These are phyloP conservation scores for Cercospora beticola DNA, from an alignment of 2,329 filamentous ascomycete genomes.

Conservation along the genomic window DNA sequence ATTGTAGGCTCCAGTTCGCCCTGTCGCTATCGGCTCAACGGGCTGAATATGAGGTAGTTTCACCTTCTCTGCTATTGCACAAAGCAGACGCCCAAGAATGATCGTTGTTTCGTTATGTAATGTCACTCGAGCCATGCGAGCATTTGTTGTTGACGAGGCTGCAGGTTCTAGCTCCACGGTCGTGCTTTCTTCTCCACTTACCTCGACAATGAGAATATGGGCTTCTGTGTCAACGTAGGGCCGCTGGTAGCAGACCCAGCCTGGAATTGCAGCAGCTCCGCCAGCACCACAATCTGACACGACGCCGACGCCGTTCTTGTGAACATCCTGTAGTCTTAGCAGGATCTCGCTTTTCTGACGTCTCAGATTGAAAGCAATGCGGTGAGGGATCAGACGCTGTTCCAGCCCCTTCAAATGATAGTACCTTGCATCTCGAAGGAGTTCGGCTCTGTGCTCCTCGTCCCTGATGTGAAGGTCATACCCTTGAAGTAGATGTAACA, in stretches of 20 bases:
- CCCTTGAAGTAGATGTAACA: conserved; percentile 77
- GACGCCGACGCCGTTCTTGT: conserved; percentile 78
- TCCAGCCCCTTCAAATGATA: conserved; percentile 91
- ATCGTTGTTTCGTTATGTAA: conserved; percentile 72
- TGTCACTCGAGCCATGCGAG: conserved; percentile 54
- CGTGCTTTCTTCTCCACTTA: conserved; percentile 62
- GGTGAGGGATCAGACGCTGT: conserved; percentile 77
- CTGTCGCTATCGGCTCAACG: conserved; percentile 65
- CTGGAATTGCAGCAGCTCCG: conserved; percentile 30
- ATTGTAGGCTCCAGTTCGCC: conserved; percentile 51
- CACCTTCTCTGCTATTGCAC: conserved; percentile 78
- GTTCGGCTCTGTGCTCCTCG: conserved; percentile 71
- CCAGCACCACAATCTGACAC: conserved; percentile 45
- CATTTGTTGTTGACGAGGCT: conserved; percentile 9
- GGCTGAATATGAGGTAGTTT: conserved; percentile 62
- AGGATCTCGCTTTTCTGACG: conserved; percentile 71
- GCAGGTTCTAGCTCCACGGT: conserved; percentile 25
- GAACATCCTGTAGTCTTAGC: conserved; percentile 79
- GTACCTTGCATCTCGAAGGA: conserved; percentile 85
- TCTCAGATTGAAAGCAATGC: conserved; percentile 71
- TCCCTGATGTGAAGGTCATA: conserved; percentile 76
- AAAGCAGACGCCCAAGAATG: conserved; percentile 70
- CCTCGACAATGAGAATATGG: conserved; percentile 76
- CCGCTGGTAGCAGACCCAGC: conserved; percentile 75
- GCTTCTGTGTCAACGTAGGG: conserved; percentile 78